Evolutionary conservation across 2,329 filamentous ascomycete species (phyloP).

Genomic region (Diplocarpon rosae): DNA sequence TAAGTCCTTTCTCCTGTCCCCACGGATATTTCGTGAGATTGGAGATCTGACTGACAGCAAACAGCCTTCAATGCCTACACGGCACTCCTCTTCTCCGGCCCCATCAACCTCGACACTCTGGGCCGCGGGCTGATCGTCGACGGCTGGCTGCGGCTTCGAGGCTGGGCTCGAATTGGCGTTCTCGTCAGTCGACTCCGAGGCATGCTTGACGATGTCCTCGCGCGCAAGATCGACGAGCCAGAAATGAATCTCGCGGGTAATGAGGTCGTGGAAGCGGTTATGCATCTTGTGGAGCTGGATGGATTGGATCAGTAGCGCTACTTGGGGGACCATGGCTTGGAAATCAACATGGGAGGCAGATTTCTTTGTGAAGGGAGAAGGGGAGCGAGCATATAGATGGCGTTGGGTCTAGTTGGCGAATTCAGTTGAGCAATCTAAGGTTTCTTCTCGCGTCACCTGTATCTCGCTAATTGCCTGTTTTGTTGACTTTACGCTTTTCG

Average conservation of each 20-base stretch:
- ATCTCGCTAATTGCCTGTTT: neutral
- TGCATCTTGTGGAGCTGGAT: slow-evolving; percentile 77
- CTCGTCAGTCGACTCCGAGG: slow-evolving; percentile 70
- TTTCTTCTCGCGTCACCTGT: neutral
- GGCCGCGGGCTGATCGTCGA: slow-evolving; percentile 83
- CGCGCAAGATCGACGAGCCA: slow-evolving; percentile 69
- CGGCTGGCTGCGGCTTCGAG: slow-evolving; percentile 75
- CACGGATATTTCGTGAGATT: neutral
- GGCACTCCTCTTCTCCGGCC: slow-evolving; percentile 76
- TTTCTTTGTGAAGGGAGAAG: neutral
- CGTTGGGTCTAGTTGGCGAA: slow-evolving; percentile 1
- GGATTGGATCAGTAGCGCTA: slow-evolving; percentile 53
- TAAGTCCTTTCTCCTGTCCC: slow-evolving; percentile 34
- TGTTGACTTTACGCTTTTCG: neutral
- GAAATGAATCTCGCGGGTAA: slow-evolving; percentile 44
- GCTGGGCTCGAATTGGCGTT: slow-evolving; percentile 92
- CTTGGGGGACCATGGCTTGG: slow-evolving; percentile 4
- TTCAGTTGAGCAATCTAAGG: neutral
- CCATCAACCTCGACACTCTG: slow-evolving; percentile 75
- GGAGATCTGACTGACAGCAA: neutral
- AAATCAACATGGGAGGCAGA: neutral
- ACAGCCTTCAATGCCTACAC: slow-evolving; percentile 80
- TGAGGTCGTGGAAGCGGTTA: slow-evolving; percentile 67
- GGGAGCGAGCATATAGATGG: slow-evolving; percentile 10
- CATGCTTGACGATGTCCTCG: slow-evolving; percentile 79